Percentiles rank a stretch among this genome's conserved stretches.
Evolutionary conservation across 257 asterid species (phyloP).

Genomic region (Solanum pinnatisectum): DNA sequence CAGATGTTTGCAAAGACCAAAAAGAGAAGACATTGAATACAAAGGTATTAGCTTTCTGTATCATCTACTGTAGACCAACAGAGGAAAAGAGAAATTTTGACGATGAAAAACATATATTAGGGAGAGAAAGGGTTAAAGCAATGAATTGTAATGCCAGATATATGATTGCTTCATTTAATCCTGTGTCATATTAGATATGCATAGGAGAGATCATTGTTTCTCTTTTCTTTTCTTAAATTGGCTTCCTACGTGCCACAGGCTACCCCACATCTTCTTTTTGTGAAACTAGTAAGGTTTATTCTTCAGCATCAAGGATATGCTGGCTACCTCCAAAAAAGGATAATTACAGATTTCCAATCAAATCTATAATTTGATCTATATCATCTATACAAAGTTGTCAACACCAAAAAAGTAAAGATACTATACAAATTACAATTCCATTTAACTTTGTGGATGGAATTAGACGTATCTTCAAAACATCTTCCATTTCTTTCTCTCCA

Average conservation of each 20-base stretch:
- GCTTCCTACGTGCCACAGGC: background rate
- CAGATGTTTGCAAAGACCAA: background rate
- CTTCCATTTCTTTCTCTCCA: background rate
- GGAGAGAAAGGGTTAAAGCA: background rate
- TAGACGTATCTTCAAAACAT: background rate
- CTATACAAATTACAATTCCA: background rate
- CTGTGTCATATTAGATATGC: background rate
- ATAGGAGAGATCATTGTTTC: background rate
- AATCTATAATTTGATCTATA: too few species aligned
- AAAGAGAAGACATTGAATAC: background rate
- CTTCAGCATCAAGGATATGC: background rate
- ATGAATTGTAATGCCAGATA: background rate
- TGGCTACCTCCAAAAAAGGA: background rate
- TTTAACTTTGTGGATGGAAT: background rate
- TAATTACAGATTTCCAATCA: background rate
- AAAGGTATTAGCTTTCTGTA: background rate
- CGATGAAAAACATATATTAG: background rate
- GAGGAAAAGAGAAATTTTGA: background rate
- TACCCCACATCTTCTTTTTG: background rate
- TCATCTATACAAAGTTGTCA: background rate
- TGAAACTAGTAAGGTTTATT: background rate
- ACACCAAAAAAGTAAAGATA: background rate
- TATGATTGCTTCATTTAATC: background rate
- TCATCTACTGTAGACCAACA: background rate
- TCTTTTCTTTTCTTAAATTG: background rate